Evolutionary conservation across 1,284 basidiomycete genomes (phyloP).

Genomic region (Porogramme epimiltina): DNA sequence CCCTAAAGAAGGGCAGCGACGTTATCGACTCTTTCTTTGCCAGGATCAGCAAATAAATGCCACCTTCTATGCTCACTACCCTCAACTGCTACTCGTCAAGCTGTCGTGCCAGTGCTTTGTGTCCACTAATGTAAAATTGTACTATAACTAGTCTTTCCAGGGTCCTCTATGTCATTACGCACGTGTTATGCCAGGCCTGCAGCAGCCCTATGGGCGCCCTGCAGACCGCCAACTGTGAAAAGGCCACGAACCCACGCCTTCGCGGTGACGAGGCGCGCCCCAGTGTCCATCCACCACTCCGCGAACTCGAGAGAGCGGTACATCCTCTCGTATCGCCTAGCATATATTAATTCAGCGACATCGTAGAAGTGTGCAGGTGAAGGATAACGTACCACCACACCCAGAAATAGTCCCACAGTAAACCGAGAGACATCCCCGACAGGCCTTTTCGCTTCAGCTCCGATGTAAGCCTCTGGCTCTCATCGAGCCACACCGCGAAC

Average conservation of each 20-base stretch:
- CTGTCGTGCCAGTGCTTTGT: not conserved
- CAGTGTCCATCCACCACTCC: slow-evolving; percentile 69
- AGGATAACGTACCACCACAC: slow-evolving; percentile 62
- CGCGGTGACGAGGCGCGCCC: slow-evolving; percentile 61
- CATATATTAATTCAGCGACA: slow-evolving; percentile 8
- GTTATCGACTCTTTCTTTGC: slow-evolving; percentile 58
- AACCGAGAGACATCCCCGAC: slow-evolving; percentile 42
- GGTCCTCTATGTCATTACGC: no score
- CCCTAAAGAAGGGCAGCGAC: slow-evolving; percentile 45
- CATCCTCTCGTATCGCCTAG: slow-evolving; percentile 60
- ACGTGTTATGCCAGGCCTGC: slow-evolving; percentile 61
- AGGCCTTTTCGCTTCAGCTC: slow-evolving; percentile 52
- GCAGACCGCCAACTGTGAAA: slow-evolving; percentile 49
- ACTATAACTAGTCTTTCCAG: slow-evolving; percentile 9
- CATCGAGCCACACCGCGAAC: slow-evolving; percentile 83
- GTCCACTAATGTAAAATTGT: slow-evolving; percentile 12
- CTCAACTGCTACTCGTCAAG: rapidly evolving
- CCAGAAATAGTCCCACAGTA: slow-evolving; percentile 56
- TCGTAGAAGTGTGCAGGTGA: not conserved
- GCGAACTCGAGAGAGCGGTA: slow-evolving; percentile 53
- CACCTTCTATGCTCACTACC: no score
- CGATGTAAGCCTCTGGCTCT: slow-evolving; percentile 55
- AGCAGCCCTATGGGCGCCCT: slow-evolving; percentile 69
- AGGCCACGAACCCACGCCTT: slow-evolving; percentile 71
- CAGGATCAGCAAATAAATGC: slow-evolving; percentile 39